Conservation (phyloP, 2,329 filamentous ascomycete species). For the Xylogone sp. region DNA sequence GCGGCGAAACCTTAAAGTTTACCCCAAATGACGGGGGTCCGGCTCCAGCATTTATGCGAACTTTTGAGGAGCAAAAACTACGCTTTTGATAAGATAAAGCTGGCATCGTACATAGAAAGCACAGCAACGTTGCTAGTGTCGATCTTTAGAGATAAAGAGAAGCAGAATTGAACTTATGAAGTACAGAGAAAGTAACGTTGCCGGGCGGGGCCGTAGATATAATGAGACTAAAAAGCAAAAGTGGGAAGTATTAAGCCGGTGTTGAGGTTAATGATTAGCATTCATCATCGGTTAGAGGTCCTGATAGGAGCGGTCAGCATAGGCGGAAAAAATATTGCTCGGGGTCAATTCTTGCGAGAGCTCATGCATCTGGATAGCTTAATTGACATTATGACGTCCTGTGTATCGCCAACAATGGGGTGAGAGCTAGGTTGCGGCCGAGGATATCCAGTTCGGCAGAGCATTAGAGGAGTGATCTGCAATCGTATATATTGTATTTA, state of each 20-base stretch:
- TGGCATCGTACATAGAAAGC: slow-evolving; percentile 10
- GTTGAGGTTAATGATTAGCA: background rate
- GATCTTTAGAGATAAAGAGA: background rate
- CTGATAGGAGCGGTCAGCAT: background rate
- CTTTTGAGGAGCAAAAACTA: background rate
- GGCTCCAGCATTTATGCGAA: background rate
- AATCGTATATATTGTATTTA: too few relatives aligned
- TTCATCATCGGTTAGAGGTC: background rate
- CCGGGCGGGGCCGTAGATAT: background rate
- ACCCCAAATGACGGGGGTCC: background rate
- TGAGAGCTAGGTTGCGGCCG: too few relatives aligned
- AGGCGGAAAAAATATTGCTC: background rate
- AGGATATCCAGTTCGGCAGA: too few relatives aligned
- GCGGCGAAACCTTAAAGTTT: background rate
- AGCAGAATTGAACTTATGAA: background rate
- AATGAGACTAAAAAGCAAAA: background rate
- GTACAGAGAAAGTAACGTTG: background rate
- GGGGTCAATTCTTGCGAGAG: too few relatives aligned
- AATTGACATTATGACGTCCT: too few relatives aligned
- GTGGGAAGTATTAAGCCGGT: background rate
- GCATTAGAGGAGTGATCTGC: too few relatives aligned
- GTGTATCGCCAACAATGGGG: too few relatives aligned
- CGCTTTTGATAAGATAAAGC: background rate
- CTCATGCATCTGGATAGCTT: too few relatives aligned
- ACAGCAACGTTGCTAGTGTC: slow-evolving; percentile 30